These are phyloP conservation scores for Firmiana major DNA, from an alignment of 345 rosid genomes.

Conservation along the genomic window DNA sequence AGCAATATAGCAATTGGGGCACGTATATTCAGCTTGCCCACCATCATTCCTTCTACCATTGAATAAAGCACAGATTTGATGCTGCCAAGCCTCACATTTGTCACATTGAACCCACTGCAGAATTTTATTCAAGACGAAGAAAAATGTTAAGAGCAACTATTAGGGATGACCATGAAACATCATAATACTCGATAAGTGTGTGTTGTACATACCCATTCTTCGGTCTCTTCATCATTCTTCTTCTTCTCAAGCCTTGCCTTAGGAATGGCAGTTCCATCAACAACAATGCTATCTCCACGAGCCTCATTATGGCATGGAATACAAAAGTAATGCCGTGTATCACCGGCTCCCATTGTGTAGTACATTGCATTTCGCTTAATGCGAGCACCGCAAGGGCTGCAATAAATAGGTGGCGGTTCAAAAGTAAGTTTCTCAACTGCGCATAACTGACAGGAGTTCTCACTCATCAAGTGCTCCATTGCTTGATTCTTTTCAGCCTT, in stretches of 20 bases:
- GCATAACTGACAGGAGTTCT: constrained; percentile 97
- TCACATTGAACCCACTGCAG: constrained; percentile 99
- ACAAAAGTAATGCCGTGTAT: constrained; percentile 86
- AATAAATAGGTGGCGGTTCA: constrained; percentile 97
- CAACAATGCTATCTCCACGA: constrained; percentile 76
- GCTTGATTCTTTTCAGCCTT: constrained; percentile 97
- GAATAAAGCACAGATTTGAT: constrained; percentile 96
- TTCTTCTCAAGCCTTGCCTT: constrained; percentile 92
- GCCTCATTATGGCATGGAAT: constrained; percentile 94
- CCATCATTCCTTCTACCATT: constrained; percentile 99
- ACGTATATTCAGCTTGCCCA: constrained; percentile 99
- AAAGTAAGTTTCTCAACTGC: constrained; percentile 98
- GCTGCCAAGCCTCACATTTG: constrained; percentile 99
- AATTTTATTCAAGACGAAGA: constrained; percentile 21
- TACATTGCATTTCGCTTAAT: constrained; percentile 97
- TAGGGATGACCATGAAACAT: constrained; percentile 17
- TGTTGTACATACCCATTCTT: constrained; percentile 79
- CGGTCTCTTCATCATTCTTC: constrained; percentile 98
- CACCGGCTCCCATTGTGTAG: constrained; percentile 87
- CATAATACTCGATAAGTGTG: constrained; percentile 4
- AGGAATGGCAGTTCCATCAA: constrained; percentile 59
- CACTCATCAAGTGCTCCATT: constrained; percentile 95
- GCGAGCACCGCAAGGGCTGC: constrained; percentile 94
- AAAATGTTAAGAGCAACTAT: constrained; percentile 16
- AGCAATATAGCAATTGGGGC: constrained; percentile 88